phyloP scores from a whole-genome alignment of 495 filamentous ascomycete genomes.

The Sabuloglossum arenarium region DNA sequence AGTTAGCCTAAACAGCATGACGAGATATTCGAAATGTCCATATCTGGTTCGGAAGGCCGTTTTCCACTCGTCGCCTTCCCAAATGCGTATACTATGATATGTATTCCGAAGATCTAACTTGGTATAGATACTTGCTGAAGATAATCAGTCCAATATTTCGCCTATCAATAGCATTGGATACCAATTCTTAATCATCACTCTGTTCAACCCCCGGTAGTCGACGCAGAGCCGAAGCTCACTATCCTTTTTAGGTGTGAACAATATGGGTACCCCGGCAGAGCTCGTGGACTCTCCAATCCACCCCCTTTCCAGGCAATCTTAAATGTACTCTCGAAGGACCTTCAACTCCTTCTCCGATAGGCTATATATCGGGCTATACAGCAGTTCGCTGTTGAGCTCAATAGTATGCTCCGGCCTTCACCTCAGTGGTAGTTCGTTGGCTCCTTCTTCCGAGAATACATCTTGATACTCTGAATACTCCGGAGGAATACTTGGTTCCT shows the following conservation, averaged over 20 bases:
- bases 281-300: no score
- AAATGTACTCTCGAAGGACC: no score
- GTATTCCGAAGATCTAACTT: background rate
- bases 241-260: background rate
- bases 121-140: background rate
- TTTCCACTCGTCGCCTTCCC: slow-evolving; percentile 10
- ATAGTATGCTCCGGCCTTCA: no score
- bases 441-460: no score
- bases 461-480: no score
- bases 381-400: no score
- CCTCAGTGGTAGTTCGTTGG: no score
- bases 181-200: background rate
- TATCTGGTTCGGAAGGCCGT: slow-evolving; percentile 9
- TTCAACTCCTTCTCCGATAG: no score
- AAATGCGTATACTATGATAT: slow-evolving; percentile 5
- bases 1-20: slow-evolving; percentile 9
- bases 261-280: no score
- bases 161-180: background rate
- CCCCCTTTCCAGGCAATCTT: no score
- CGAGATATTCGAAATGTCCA: slow-evolving; percentile 7
- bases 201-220: background rate
- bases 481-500: no score
- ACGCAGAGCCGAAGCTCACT: background rate
- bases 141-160: background rate
- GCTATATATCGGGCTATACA: no score